Conservation (phyloP, 768 basidiomycete species). For the Cystofilobasidium macerans region DNA sequence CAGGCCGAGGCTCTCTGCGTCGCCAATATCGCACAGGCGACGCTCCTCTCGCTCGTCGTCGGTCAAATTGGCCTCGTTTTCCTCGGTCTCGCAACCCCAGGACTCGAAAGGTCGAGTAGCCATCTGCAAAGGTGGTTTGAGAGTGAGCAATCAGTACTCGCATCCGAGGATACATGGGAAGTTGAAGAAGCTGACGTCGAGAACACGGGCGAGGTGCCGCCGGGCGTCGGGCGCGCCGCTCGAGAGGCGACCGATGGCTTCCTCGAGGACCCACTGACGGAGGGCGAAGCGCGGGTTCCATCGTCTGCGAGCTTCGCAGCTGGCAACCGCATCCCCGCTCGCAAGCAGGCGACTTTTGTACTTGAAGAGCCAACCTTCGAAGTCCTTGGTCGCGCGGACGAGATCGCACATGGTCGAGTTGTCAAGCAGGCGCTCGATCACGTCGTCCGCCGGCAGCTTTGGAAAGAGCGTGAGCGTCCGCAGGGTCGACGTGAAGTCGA, state of each 20-base stretch:
- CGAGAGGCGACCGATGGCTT: conserved; percentile 70
- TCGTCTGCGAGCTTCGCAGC: conserved; percentile 30
- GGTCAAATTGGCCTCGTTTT: not conserved
- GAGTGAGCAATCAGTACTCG: conserved; percentile 1
- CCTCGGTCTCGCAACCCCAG: conserved; percentile 53
- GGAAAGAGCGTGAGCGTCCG: conserved; percentile 46
- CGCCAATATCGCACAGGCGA: conserved; percentile 20
- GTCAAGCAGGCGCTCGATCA: conserved; percentile 33
- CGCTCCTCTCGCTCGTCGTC: conserved; percentile 22
- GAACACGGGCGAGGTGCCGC: conserved; percentile 62
- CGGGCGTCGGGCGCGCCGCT: conserved; percentile 43
- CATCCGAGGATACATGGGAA: not conserved
- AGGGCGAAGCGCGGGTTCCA: conserved; percentile 83
- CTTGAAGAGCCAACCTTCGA: conserved; percentile 39
- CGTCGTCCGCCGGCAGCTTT: conserved; percentile 24
- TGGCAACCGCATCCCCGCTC: conserved; percentile 41
- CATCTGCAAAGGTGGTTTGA: conserved; percentile 49
- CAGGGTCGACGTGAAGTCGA: conserved; percentile 88
- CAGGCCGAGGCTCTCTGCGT: conserved; percentile 15
- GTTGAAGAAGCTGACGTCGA: conserved; percentile 49
- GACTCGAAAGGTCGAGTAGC: conserved; percentile 68
- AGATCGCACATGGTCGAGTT: conserved; percentile 36
- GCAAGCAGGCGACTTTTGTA: conserved; percentile 57
- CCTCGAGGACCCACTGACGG: conserved; percentile 91
- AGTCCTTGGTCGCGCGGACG: conserved; percentile 1